Percentiles rank a stretch among this genome's conserved stretches.
Conservation (phyloP, 768 basidiomycete genomes). For the Auriscalpium orientale region DNA sequence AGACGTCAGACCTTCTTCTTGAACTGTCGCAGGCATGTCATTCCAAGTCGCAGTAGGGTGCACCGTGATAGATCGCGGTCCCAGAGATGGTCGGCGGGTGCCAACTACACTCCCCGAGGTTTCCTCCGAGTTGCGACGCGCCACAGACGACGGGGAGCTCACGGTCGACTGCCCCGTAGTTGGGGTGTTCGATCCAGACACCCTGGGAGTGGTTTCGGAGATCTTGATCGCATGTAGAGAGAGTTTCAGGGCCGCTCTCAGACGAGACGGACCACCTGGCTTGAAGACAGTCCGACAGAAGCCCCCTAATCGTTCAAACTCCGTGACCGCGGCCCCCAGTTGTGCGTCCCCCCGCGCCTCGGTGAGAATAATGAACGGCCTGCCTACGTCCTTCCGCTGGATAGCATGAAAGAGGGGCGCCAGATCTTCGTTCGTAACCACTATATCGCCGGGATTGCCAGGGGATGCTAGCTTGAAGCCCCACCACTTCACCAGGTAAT, state of each 20-base stretch:
- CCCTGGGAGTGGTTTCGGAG: not conserved
- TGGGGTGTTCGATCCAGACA: conserved; percentile 2
- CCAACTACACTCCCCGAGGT: not conserved
- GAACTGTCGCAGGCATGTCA: conserved; percentile 25
- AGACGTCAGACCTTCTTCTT: conserved; percentile 27
- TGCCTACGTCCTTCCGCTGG: conserved; percentile 43
- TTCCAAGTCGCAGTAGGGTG: conserved; percentile 34
- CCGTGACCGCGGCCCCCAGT: conserved; percentile 53
- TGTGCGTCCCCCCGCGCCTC: conserved; percentile 59
- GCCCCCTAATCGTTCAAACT: conserved; percentile 76
- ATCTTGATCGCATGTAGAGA: conserved; percentile 45
- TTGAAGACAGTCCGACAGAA: conserved; percentile 88
- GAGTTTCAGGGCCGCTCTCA: conserved; percentile 59
- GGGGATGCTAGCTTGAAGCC: conserved; percentile 45
- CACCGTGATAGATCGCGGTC: conserved; percentile 43
- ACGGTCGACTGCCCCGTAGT: conserved; percentile 1
- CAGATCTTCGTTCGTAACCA: conserved; percentile 77
- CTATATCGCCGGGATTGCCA: conserved; percentile 54
- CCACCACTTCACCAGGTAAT: conserved; percentile 75
- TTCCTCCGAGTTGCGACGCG: conserved; percentile 46
- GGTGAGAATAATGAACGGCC: conserved; percentile 72
- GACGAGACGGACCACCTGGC: conserved; percentile 75
- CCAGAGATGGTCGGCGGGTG: conserved; percentile 43
- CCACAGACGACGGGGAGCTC: conserved; percentile 1
- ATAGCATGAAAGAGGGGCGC: conserved; percentile 50